Evolutionary conservation across 2,329 filamentous ascomycete species (phyloP), one percentile per base, ranked within the genome.

Genomic region (Phaeosphaeria sp.): DNA sequence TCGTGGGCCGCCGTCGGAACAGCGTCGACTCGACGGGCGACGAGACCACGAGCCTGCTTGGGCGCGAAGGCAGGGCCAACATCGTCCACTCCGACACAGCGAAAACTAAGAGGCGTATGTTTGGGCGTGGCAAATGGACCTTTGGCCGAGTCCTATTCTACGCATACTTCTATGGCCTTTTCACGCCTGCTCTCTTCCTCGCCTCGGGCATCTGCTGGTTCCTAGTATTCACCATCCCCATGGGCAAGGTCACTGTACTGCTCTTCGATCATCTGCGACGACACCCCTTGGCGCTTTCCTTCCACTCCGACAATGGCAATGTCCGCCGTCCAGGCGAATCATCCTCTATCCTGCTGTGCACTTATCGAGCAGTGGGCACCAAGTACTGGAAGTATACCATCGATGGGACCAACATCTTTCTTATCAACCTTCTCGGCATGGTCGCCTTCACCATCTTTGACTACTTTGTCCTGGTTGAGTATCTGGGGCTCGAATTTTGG

Each of bases 321-420:
- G 88, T 91, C 24, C 89, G 93, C 55, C 83, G 84, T 13, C 86
- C 87, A 7, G 88, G 89, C 47, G 87, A 88, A 17, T 88, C 90
- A 20, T 90, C 92, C 46, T 94, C 93, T 11, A 94, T 99, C 60
- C 83, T 99, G 18, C 84, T 99, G 33, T 99, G 95, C 84, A 99
- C 95, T 6, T 99, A 99, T 79, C 91, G 96, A 57, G 95, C 95
- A 44, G 94, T 96, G 13, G 95, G 95, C 13, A 84, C 88, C 66
- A 94, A 94, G 77, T 99, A 99, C 82, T 99, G 96, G 94, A 99
- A 99, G 80, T 99, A 99, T 79, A 99, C 95, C 3, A 84, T 99
- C 57, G 95, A 99, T 74, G 96, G 95, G 54, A 99, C 95, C 60
- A 99, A 99, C 79, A 96, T 99, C 74, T 98, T 99, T 80, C 87